Conservation (phyloP, 352 stramenopile genomes). For the Elongisporangium anandrum region DNA sequence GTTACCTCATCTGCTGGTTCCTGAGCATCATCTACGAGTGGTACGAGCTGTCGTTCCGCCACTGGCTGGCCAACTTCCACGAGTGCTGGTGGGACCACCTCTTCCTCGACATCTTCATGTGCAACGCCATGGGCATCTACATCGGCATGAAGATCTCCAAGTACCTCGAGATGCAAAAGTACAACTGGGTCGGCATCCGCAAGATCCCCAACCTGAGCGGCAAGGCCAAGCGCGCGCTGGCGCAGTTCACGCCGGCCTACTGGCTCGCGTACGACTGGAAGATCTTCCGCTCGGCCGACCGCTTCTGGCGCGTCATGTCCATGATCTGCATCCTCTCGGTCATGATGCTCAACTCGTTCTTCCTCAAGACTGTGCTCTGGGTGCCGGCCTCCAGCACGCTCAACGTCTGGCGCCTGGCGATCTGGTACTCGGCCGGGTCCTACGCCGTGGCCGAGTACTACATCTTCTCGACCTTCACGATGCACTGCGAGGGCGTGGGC, state of each 20-base stretch:
- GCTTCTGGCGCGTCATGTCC: constrained; percentile 87
- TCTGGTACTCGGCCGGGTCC: constrained; percentile 85
- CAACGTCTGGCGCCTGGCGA: constrained; percentile 73
- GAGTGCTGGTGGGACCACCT: constrained; percentile 96
- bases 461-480: constrained; percentile 86
- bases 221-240: constrained; percentile 77
- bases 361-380: constrained; percentile 92
- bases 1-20: constrained; percentile 79
- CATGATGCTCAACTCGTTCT: constrained; percentile 96
- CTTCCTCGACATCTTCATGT: constrained; percentile 92
- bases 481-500: constrained; percentile 44
- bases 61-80: constrained; percentile 93
- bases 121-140: constrained; percentile 91
- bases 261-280: constrained; percentile 93
- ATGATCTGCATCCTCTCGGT: constrained; percentile 90
- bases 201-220: constrained; percentile 79
- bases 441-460: constrained; percentile 89
- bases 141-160: constrained; percentile 83
- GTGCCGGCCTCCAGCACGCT: constrained; percentile 79
- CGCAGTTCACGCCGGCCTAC: constrained; percentile 88
- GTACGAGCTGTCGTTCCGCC: constrained; percentile 87
- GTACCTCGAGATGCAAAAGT: constrained; percentile 87
- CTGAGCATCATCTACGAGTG: constrained; percentile 84
- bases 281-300: constrained; percentile 89
- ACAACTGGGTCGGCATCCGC: constrained; percentile 86